phyloP scores from a whole-genome alignment of 1,284 basidiomycete species.

The Termitomyces sp. region DNA sequence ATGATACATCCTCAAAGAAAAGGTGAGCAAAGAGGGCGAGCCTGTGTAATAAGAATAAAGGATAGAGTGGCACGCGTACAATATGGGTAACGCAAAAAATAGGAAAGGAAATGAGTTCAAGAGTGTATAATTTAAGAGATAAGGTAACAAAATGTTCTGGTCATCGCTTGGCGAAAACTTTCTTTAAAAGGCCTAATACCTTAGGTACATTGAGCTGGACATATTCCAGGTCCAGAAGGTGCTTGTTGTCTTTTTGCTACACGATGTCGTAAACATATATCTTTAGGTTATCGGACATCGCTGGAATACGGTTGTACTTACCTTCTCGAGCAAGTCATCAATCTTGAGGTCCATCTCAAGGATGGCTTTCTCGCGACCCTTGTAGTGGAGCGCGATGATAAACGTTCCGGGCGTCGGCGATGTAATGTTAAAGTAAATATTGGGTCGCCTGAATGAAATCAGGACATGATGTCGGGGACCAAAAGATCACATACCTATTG shows the following conservation, averaged over 20 bases:
- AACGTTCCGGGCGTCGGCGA: slow-evolving; percentile 98
- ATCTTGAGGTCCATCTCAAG: slow-evolving; percentile 99
- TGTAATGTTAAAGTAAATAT: slow-evolving; percentile 98
- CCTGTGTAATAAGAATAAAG: slow-evolving; percentile 19
- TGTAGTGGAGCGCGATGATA: slow-evolving; percentile 98
- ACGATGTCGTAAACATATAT: not conserved
- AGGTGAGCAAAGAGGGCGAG: slow-evolving; percentile 15
- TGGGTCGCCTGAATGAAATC: slow-evolving; percentile 69
- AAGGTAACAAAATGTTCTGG: slow-evolving; percentile 22
- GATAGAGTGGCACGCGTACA: slow-evolving; percentile 15
- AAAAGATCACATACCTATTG: slow-evolving; percentile 58
- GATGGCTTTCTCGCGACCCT: slow-evolving; percentile 98
- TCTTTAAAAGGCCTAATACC: slow-evolving; percentile 87
- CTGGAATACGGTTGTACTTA: slow-evolving; percentile 26
- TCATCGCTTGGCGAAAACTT: slow-evolving; percentile 85
- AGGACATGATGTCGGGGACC: not conserved
- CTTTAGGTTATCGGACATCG: not conserved
- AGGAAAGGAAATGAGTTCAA: slow-evolving; percentile 10
- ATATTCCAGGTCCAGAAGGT: slow-evolving; percentile 93
- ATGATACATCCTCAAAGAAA: slow-evolving; percentile 29
- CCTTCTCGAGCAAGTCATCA: slow-evolving; percentile 96
- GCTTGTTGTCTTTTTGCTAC: slow-evolving; percentile 98
- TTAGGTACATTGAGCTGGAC: slow-evolving; percentile 97
- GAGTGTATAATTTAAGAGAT: slow-evolving; percentile 22
- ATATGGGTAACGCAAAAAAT: slow-evolving; percentile 18